phyloP scores from a whole-genome alignment of 768 basidiomycete genomes.

The Mycena leptocephala region DNA sequence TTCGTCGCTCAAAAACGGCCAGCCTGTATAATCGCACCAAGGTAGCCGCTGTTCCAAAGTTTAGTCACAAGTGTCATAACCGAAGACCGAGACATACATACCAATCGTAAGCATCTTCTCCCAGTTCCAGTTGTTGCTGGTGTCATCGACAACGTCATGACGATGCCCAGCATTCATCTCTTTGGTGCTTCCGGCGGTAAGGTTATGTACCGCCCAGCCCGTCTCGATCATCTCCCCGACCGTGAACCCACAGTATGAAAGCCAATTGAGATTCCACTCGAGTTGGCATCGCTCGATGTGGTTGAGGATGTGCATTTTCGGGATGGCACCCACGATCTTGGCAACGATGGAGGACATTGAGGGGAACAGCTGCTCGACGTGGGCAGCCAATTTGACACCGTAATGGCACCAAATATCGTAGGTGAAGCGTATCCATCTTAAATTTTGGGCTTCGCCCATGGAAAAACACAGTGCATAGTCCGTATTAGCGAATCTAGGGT shows the following conservation, averaged over 20 bases:
- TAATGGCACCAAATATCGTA: conserved; percentile 53
- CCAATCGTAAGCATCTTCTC: conserved; percentile 11
- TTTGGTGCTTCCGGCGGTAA: conserved; percentile 31
- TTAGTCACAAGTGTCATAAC: background rate
- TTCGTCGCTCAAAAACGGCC: background rate
- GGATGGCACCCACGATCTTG: conserved; percentile 42
- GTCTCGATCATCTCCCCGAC: conserved; percentile 49
- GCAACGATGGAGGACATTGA: conserved; percentile 22
- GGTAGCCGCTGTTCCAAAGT: background rate
- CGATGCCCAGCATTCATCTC: conserved; percentile 37
- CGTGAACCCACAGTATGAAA: conserved; percentile 39
- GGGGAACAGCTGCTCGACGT: background rate
- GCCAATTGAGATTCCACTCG: conserved; percentile 44
- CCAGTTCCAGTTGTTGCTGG: conserved; percentile 29
- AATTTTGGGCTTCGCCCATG: background rate
- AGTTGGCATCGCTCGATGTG: conserved; percentile 45
- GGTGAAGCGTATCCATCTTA: conserved; percentile 40
- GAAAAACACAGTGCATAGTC: background rate
- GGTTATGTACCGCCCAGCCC: conserved; percentile 32
- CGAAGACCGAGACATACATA: background rate
- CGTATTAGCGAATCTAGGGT: conserved; percentile 3
- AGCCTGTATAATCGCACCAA: background rate
- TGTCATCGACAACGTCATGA: conserved; percentile 29
- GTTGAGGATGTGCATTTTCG: conserved; percentile 48
- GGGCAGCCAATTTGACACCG: conserved; percentile 25